A percentile compares a stretch with the other conserved stretches of the same genome.
Conservation (phyloP, 2,329 filamentous ascomycete genomes). For the Penicillium verrucosum region DNA sequence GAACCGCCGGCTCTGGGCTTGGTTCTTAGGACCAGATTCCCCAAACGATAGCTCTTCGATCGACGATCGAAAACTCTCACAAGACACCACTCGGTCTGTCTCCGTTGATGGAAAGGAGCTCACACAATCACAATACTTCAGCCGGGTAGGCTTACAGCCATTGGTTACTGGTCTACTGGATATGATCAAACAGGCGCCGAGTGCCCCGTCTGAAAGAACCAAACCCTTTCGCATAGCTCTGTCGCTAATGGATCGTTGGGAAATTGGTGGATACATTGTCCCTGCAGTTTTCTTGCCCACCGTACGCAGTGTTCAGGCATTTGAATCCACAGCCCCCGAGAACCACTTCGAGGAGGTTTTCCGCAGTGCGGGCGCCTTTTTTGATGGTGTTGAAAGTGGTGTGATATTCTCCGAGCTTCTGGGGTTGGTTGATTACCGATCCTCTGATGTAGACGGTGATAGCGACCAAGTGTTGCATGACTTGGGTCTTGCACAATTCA, state of each 20-base stretch:
- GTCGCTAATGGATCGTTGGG: slow-evolving; percentile 97
- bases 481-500: slow-evolving; percentile 73
- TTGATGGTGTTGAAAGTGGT: slow-evolving; percentile 92
- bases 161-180: slow-evolving; percentile 71
- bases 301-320: slow-evolving; percentile 73
- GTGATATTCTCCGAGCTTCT: slow-evolving; percentile 86
- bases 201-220: slow-evolving; percentile 64
- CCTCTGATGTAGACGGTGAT: slow-evolving; percentile 49
- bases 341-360: slow-evolving; percentile 80
- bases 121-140: slow-evolving; percentile 76
- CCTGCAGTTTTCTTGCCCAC: slow-evolving; percentile 85
- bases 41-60: slow-evolving; percentile 33
- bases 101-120: slow-evolving; percentile 43
- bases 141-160: slow-evolving; percentile 70
- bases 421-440: slow-evolving; percentile 56
- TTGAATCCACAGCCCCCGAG: slow-evolving; percentile 65
- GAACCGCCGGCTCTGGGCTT: slow-evolving; percentile 91
- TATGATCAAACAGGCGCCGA: slow-evolving; percentile 63
- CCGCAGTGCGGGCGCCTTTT: slow-evolving; percentile 90
- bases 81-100: slow-evolving; percentile 27
- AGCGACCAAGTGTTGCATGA: slow-evolving; percentile 57
- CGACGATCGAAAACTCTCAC: slow-evolving; percentile 28
- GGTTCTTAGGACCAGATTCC: slow-evolving; percentile 82
- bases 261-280: slow-evolving; percentile 86
- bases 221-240: slow-evolving; percentile 87